Base-by-base conservation (phyloP, 202 grass and related monocot genomes). In the Bolboschoenoplectus hybrid region DNA sequence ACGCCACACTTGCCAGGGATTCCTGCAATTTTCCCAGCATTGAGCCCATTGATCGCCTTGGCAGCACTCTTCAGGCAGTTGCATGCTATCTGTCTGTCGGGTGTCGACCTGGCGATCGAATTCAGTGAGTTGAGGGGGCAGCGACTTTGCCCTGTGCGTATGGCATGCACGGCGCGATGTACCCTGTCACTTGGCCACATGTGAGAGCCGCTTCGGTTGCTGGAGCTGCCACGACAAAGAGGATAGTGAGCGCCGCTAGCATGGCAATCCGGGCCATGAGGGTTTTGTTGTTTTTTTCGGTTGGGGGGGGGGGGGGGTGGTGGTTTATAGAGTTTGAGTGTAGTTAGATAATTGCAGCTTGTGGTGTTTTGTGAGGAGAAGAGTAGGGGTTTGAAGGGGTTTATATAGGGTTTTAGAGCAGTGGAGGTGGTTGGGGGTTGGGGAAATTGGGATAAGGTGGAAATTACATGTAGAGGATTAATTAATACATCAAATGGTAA, bases 1-100 rank as follows among this genome's bases (percentile, higher is more conserved):
- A 93, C 40, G 38, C 91, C 91, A 62, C 93, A 95, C 85, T 88
- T 86, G 7, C 32, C 60, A 39, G 93, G 89, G 80, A 95, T 82
- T 11, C 72, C 67, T 46, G 82, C 91, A 81, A 77, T 49, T 3
- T 80, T 87, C 7, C 81, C 75, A 4, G 74, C 11, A 56, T 67
- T 36, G 36, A 85, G 70, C 9, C 51, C 68, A 13, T 38, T 64
- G 56, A 88, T 51, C 66, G 80, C 38, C 5, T 9, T 35, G 46
- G 82, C 56, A 2, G 87, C 86, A 44, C 78, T 57, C 86, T 93
- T 89, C 84, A 95, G 69, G 89, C 93, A 95, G 68, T 85, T 85
- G 91, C 91, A 95, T 2, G 89, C 88, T 12, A 35, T 64, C 58
- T 87, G 83, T 80, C 70, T 74, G 50, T 87, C 84, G 0, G 50